Evolutionary conservation across 768 basidiomycete genomes (phyloP).

Genomic region (Ramaria rubella): DNA sequence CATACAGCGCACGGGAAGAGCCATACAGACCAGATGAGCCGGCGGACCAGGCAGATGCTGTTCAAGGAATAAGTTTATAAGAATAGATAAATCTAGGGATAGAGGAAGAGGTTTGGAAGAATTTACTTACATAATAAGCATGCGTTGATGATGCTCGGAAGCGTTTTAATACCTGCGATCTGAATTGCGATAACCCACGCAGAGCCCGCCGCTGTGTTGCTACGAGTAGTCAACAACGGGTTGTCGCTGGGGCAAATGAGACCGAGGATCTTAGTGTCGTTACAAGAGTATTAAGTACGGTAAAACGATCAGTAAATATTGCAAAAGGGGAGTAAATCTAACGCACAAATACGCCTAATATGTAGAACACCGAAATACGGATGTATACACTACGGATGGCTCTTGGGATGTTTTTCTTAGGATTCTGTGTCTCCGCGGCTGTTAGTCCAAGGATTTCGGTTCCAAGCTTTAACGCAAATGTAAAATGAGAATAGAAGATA

Average conservation of each 20-base stretch:
- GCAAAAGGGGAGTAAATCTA: not conserved
- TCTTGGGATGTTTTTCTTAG: conserved; percentile 32
- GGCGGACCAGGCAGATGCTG: conserved; percentile 53
- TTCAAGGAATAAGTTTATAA: conserved; percentile 25
- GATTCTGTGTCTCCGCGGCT: conserved; percentile 40
- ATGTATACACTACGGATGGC: conserved; percentile 36
- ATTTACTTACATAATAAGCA: conserved; percentile 44
- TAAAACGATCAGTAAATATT: too few species aligned
- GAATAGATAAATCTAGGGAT: too few species aligned
- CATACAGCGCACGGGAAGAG: conserved; percentile 39
- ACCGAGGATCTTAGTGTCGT: conserved; percentile 35
- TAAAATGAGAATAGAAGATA: not conserved
- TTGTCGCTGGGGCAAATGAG: conserved; percentile 31
- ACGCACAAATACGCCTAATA: conserved; percentile 20
- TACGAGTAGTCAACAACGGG: conserved; percentile 24
- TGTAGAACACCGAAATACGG: conserved; percentile 33
- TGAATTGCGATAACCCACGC: conserved; percentile 37
- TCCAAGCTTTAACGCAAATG: conserved; percentile 32
- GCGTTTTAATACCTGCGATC: conserved; percentile 36
- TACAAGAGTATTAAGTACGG: too few species aligned
- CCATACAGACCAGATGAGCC: conserved; percentile 48
- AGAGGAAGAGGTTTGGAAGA: conserved; percentile 11
- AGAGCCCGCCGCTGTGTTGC: conserved; percentile 22
- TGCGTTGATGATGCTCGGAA: conserved; percentile 57
- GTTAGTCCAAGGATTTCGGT: conserved; percentile 39